These are phyloP conservation scores for Phytomonas sp. DNA, from an alignment of 208 protist species.

Conservation along the genomic window DNA sequence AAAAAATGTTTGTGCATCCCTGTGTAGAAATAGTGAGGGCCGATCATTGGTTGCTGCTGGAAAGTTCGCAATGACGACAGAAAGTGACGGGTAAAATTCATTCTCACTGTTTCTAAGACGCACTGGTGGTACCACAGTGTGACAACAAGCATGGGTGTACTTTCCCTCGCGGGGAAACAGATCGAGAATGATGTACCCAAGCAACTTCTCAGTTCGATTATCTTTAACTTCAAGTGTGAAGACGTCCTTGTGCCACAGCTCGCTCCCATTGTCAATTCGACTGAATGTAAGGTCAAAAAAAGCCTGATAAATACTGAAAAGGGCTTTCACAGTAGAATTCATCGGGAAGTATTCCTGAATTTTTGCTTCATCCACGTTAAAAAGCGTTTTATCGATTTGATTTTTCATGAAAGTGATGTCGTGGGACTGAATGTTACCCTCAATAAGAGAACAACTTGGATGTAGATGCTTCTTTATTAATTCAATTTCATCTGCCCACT, in stretches of 20 bases:
- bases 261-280: conserved; percentile 49
- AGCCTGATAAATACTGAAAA: conserved; percentile 76
- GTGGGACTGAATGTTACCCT: conserved; percentile 53
- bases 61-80: conserved; percentile 80
- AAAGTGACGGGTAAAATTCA: conserved; percentile 64
- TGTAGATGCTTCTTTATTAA: conserved; percentile 63
- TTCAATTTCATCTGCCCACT: conserved; percentile 53
- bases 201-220: conserved; percentile 35
- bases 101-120: conserved; percentile 28
- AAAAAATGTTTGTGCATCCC: conserved; percentile 85
- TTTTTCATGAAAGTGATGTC: conserved; percentile 83
- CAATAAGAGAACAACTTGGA: conserved; percentile 49
- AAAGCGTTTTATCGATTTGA: conserved; percentile 62
- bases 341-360: conserved; percentile 87
- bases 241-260: conserved; percentile 62
- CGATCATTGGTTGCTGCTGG: conserved; percentile 48
- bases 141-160: conserved; percentile 77
- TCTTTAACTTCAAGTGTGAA: conserved; percentile 69
- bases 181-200: conserved; percentile 79
- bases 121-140: conserved; percentile 65
- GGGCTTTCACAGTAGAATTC: conserved; percentile 59
- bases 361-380: conserved; percentile 73
- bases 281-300: conserved; percentile 80
- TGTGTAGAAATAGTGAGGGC: conserved; percentile 71
- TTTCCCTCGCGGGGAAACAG: conserved; percentile 84